Base-by-base conservation (phyloP, 2,329 filamentous ascomycete species). In the Fusarium tjaetaba region DNA sequence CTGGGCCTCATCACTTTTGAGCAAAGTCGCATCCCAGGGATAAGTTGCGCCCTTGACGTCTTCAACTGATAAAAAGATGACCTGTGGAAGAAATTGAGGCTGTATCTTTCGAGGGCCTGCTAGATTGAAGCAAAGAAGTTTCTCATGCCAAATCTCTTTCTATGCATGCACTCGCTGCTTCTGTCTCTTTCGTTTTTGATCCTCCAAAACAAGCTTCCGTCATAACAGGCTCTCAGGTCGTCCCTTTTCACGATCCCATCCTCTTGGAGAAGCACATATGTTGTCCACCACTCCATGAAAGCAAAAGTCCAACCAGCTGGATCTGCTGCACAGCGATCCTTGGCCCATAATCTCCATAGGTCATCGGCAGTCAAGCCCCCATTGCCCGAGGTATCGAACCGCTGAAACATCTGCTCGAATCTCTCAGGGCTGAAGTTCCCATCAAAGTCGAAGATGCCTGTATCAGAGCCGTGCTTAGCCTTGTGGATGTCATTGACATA, bases 181-280 rank as follows among this genome's bases (percentile, higher is more conserved):
- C 20, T 56, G 2, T 63, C 59, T 32, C 68, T 61, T 20, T 72
- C 65, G 8, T 72, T 26, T 22, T 68, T 74, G n/a, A 75, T 74
- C 59, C 36, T 69, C 72, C 72, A 75, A 41, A 75, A 74, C n/a
- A 75, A 13, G 24, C 61, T 70, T 24, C 72, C 76, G 32, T 79
- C 77, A 15, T 78, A 79, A 11, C 78, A 71, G 0, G 70, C 74
- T 8, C 72, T 70, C n/a, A 79, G 46, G 6, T 91, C 88, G 46
- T 91, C 88, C 77, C 90, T 91, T 76, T 79, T 82, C 76, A 90
- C 84, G 57, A 82, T 80, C 0, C 88, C 88, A 75, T 91, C 87
- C 55, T 85, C 84, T 5, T 88, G 88, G 84, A 78, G 65, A 5
- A 90, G 79, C 49, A 91, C 81, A 38, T 89, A 76, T 59, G 87